A percentile compares a stretch with the other conserved stretches of the same genome.
Evolutionary conservation across 2,329 filamentous ascomycete genomes (phyloP).

Genomic region (Stemphylium beticola): DNA sequence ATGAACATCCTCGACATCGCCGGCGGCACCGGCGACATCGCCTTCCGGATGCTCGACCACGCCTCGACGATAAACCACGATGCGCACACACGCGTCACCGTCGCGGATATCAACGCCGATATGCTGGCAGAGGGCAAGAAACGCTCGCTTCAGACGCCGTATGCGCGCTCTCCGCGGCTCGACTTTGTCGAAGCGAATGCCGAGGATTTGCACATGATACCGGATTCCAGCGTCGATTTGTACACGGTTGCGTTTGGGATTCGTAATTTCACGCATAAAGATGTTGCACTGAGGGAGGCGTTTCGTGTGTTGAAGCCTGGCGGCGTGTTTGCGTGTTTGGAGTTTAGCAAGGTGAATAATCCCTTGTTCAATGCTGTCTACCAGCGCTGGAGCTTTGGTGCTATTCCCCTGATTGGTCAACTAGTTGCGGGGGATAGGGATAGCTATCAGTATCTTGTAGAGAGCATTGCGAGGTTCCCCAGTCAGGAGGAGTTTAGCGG

Average conservation of each 20-base stretch:
- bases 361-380: slow-evolving; percentile 83
- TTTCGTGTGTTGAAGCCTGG: slow-evolving; percentile 90
- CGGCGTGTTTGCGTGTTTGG: slow-evolving; percentile 93
- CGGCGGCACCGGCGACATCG: slow-evolving; percentile 96
- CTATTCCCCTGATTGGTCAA: slow-evolving; percentile 94
- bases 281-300: slow-evolving; percentile 80
- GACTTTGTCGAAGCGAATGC: slow-evolving; percentile 90
- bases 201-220: slow-evolving; percentile 71
- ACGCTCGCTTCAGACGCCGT: slow-evolving; percentile 70
- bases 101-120: slow-evolving; percentile 93
- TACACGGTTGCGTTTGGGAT: slow-evolving; percentile 99
- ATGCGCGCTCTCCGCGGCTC: slow-evolving; percentile 62
- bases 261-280: slow-evolving; percentile 94
- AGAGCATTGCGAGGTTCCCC: slow-evolving; percentile 95
- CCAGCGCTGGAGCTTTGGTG: slow-evolving; percentile 93
- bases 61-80: slow-evolving; percentile 81
- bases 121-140: slow-evolving; percentile 91
- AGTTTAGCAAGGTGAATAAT: slow-evolving; percentile 87
- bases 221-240: slow-evolving; percentile 78
- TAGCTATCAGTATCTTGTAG: slow-evolving; percentile 97
- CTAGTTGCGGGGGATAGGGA: slow-evolving; percentile 91
- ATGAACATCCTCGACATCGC: slow-evolving; percentile 92
- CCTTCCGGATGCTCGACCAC: slow-evolving; percentile 93
- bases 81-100: slow-evolving; percentile 80
- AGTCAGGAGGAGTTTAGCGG: slow-evolving; percentile 81